Percentiles rank a stretch among this genome's conserved stretches.
phyloP scores from a whole-genome alignment of 345 rosid species.

The Pugionium dolabratum region DNA sequence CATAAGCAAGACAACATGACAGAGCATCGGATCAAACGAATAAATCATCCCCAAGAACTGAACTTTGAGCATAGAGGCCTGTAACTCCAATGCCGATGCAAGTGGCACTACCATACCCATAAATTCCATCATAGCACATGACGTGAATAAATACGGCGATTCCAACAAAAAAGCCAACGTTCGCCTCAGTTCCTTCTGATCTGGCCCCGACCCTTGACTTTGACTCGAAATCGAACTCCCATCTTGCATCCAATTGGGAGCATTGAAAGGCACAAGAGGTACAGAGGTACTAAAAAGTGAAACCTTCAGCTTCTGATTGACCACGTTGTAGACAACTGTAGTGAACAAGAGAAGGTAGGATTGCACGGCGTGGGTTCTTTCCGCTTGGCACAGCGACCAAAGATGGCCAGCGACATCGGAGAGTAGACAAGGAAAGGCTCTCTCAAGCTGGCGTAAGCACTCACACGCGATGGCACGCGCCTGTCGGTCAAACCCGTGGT shows the following conservation, averaged over 20 bases:
- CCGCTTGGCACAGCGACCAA: slow-evolving; percentile 78
- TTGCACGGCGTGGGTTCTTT: slow-evolving; percentile 90
- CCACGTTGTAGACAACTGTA: slow-evolving; percentile 56
- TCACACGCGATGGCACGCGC: slow-evolving; percentile 82
- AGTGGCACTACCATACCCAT: slow-evolving; percentile 78
- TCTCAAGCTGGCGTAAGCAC: slow-evolving; percentile 88
- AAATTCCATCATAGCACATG: slow-evolving; percentile 83
- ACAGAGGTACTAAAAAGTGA: slow-evolving; percentile 72
- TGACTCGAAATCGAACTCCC: slow-evolving; percentile 30
- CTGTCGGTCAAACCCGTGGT: slow-evolving; percentile 82
- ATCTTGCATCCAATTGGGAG: slow-evolving; percentile 51
- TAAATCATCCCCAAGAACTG: slow-evolving; percentile 87
- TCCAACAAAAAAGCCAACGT: slow-evolving; percentile 89
- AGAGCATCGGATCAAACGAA: slow-evolving; percentile 69
- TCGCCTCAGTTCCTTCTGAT: slow-evolving; percentile 85
- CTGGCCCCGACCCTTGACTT: slow-evolving; percentile 50
- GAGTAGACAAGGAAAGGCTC: slow-evolving; percentile 68
- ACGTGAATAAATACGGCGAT: slow-evolving; percentile 73
- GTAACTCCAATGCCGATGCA: slow-evolving; percentile 75
- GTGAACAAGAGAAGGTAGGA: slow-evolving; percentile 75
- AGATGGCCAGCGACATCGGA: slow-evolving; percentile 72
- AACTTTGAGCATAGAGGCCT: slow-evolving; percentile 86
- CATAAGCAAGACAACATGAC: slow-evolving; percentile 73
- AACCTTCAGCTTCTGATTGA: slow-evolving; percentile 52
- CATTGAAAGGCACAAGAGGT: slow-evolving; percentile 68